A percentile compares a stretch with the other conserved stretches of the same genome.
Conservation (phyloP, 768 basidiomycete genomes). For the Tephrocybe sp. region DNA sequence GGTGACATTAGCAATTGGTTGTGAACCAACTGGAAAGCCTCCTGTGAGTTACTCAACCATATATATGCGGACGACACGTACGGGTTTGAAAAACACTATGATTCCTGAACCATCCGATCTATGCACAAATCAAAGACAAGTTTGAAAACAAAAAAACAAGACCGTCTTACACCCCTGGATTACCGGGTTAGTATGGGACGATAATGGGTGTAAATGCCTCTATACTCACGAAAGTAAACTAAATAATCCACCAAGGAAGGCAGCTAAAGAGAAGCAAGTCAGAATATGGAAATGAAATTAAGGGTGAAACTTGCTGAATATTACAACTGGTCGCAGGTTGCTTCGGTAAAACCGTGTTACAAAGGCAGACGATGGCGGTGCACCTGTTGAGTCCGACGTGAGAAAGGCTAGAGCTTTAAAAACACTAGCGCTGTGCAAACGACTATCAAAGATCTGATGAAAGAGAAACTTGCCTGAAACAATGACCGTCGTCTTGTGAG, state of each 20-base stretch:
- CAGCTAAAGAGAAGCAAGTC: conserved; percentile 25
- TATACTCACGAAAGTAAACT: conserved; percentile 57
- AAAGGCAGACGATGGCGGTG: conserved; percentile 59
- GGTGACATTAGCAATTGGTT: conserved; percentile 49
- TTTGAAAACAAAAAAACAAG: background rate
- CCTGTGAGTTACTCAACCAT: background rate
- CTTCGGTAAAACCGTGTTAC: conserved; percentile 51
- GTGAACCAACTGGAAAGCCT: conserved; percentile 29
- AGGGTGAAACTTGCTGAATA: conserved; percentile 29
- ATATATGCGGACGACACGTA: conserved; percentile 28
- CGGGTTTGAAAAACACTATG: conserved; percentile 44
- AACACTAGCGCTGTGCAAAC: background rate
- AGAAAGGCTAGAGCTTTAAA: background rate
- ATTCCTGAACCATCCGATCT: conserved; percentile 66
- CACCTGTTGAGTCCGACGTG: conserved; percentile 24
- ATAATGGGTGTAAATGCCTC: background rate
- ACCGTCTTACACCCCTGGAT: conserved; percentile 28
- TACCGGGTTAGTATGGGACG: background rate
- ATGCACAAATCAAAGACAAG: background rate
- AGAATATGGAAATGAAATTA: background rate
- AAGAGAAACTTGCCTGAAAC: conserved; percentile 19
- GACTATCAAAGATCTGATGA: background rate
- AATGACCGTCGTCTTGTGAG: background rate
- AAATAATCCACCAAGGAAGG: conserved; percentile 54
- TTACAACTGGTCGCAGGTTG: conserved; percentile 62